Conservation (phyloP, 164 flowering plant genomes). For the Magnolia officinalis region DNA sequence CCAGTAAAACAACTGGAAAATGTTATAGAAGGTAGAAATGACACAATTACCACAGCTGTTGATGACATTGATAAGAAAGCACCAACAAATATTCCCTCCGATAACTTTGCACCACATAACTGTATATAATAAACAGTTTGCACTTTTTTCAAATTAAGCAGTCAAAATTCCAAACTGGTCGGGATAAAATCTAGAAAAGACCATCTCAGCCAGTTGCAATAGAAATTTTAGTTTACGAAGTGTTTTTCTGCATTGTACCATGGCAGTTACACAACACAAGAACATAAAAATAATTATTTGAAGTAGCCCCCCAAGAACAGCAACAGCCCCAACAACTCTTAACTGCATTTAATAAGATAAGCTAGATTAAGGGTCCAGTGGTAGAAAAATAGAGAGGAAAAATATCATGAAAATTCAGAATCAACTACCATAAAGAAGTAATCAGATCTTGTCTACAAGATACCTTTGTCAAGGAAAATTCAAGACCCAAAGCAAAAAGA, state of each 20-base stretch:
- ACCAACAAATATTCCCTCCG: slow-evolving; percentile 94
- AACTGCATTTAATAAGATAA: slow-evolving; percentile 44
- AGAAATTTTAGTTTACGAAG: neutral
- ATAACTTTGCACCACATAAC: slow-evolving; percentile 87
- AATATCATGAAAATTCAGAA: neutral
- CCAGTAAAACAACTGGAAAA: neutral
- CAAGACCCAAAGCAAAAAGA: slow-evolving; percentile 95
- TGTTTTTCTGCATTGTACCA: slow-evolving; percentile 42
- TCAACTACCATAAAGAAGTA: neutral
- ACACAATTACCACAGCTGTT: slow-evolving; percentile 79
- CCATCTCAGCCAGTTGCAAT: neutral
- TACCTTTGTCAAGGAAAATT: slow-evolving; percentile 92
- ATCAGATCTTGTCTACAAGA: slow-evolving; percentile 3
- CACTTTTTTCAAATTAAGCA: slow-evolving; percentile 2
- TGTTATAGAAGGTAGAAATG: slow-evolving; percentile 6
- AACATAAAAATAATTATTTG: slow-evolving; percentile 75
- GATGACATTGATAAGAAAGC: slow-evolving; percentile 96
- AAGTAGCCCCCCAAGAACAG: slow-evolving; percentile 92
- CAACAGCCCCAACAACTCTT: slow-evolving; percentile 91
- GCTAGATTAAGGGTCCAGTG: neutral
- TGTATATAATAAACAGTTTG: slow-evolving; percentile 26
- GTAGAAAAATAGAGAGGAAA: neutral
- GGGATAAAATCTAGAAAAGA: neutral
- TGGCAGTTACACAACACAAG: slow-evolving; percentile 61
- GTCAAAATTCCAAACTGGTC: slow-evolving; percentile 1